Conservation (phyloP, 257 asterid genomes). For the Primulina eburnea region DNA sequence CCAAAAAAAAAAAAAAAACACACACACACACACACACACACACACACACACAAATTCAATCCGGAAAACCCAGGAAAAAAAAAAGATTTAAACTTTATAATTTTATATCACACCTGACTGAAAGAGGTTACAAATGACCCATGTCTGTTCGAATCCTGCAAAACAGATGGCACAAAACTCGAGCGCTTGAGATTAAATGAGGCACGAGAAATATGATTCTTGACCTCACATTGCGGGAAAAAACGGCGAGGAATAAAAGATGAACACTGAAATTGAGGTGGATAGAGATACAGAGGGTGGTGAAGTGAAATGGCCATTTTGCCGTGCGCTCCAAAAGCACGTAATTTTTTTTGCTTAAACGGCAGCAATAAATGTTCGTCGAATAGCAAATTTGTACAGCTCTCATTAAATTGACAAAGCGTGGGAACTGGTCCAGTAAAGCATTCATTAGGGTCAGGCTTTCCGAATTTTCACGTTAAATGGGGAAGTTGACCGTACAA, state of each 20-base stretch:
- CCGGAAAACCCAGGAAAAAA: background rate
- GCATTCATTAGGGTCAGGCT: background rate
- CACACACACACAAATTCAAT: background rate
- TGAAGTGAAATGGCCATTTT: constrained; percentile 33
- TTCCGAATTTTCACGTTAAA: background rate
- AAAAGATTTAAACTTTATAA: background rate
- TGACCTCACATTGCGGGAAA: constrained; percentile 18
- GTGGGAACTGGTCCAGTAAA: background rate
- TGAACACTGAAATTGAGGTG: constrained; percentile 24
- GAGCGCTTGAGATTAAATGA: constrained; percentile 27
- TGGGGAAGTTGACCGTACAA: too few species aligned
- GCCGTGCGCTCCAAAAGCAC: background rate
- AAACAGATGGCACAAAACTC: constrained; percentile 27
- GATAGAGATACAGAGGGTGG: constrained; percentile 12
- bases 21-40: too few species aligned
- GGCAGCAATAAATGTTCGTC: background rate
- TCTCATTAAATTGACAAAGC: too few species aligned
- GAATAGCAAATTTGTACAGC: background rate
- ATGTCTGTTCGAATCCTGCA: constrained; percentile 28
- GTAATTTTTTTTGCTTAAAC: too few species aligned
- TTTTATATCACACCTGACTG: constrained; percentile 36
- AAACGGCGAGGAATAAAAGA: constrained; percentile 19
- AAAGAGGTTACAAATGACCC: constrained; percentile 39
- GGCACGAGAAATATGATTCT: constrained; percentile 4
- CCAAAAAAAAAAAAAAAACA: background rate